A percentile compares a stretch with the other conserved stretches of the same genome.
These are phyloP conservation scores for Madurella fahalii DNA, from an alignment of 2,329 filamentous ascomycete species.

Conservation along the genomic window DNA sequence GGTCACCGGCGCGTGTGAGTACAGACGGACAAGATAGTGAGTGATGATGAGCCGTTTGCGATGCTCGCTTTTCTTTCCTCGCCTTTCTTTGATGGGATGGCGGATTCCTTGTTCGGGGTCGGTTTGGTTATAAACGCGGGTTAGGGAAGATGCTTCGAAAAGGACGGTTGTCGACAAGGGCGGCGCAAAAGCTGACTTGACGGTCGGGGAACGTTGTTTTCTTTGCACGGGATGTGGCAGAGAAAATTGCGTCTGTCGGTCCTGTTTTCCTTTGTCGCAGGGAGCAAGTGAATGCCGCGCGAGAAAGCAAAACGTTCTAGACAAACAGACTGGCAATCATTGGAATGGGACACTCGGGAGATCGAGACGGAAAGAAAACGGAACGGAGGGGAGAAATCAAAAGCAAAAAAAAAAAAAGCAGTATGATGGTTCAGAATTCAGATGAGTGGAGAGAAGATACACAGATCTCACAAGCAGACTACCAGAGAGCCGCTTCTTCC, in stretches of 20 bases:
- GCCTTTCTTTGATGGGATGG: conserved; percentile 17
- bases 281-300: conserved; percentile 37
- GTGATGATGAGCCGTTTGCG: conserved; percentile 9
- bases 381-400: conserved; percentile 8
- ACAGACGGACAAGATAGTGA: conserved; percentile 12
- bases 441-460: conserved; percentile 28
- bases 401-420: neutral
- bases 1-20: conserved; percentile 16
- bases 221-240: conserved; percentile 7
- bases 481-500: conserved; percentile 50
- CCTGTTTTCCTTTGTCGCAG: conserved; percentile 32
- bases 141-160: neutral
- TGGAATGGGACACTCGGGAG: conserved; percentile 15
- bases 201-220: conserved; percentile 8
- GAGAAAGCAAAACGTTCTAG: conserved; percentile 26
- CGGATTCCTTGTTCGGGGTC: conserved; percentile 17
- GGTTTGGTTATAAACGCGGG: neutral
- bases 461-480: conserved; percentile 47
- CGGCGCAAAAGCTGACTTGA: conserved; percentile 8
- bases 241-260: conserved; percentile 21
- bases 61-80: conserved; percentile 15
- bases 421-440: conserved; percentile 10
- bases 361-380: conserved; percentile 1
- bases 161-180: neutral
- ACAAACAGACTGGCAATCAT: conserved; percentile 26